Conservation (phyloP, 768 basidiomycete genomes). For the Botryobasidium botryosum region DNA sequence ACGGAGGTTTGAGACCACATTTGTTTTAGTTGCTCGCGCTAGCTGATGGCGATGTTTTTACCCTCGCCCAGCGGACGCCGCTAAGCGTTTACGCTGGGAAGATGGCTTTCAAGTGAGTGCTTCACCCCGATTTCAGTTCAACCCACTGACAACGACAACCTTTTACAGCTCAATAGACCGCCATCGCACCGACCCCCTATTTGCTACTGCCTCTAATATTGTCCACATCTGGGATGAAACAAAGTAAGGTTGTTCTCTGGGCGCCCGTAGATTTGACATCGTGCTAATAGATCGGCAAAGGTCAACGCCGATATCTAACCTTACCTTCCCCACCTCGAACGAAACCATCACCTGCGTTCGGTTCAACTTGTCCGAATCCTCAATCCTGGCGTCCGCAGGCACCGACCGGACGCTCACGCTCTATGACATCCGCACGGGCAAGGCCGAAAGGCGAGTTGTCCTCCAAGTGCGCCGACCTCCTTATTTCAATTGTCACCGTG, state of each 20-base stretch:
- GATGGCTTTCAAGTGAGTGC: slow-evolving; percentile 70
- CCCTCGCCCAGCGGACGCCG: slow-evolving; percentile 31
- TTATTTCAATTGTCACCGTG: background rate
- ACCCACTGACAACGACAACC: background rate
- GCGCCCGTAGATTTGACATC: background rate
- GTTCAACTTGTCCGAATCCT: slow-evolving; percentile 89
- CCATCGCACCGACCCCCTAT: slow-evolving; percentile 73
- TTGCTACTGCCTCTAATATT: slow-evolving; percentile 82
- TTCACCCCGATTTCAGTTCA: background rate
- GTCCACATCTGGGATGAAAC: slow-evolving; percentile 99
- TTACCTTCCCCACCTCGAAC: slow-evolving; percentile 70
- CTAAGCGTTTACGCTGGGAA: slow-evolving; percentile 70
- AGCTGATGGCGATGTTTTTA: slow-evolving; percentile 4
- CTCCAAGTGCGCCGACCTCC: slow-evolving; percentile 48
- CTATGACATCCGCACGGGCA: slow-evolving; percentile 92
- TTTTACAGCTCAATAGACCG: slow-evolving; percentile 73
- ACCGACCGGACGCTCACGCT: slow-evolving; percentile 91
- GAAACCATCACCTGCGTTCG: slow-evolving; percentile 80
- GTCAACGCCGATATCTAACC: slow-evolving; percentile 69
- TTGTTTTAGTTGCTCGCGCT: slow-evolving; percentile 17
- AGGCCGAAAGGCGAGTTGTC: slow-evolving; percentile 78
- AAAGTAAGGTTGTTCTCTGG: slow-evolving; percentile 36
- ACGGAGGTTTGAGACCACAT: slow-evolving; percentile 13
- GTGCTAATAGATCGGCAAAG: slow-evolving; percentile 22
- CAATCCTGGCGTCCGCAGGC: slow-evolving; percentile 87